A percentile compares a stretch with the other conserved stretches of the same genome.
phyloP scores from a whole-genome alignment of 1,284 basidiomycete species.

The Sporisorium graminicola region DNA sequence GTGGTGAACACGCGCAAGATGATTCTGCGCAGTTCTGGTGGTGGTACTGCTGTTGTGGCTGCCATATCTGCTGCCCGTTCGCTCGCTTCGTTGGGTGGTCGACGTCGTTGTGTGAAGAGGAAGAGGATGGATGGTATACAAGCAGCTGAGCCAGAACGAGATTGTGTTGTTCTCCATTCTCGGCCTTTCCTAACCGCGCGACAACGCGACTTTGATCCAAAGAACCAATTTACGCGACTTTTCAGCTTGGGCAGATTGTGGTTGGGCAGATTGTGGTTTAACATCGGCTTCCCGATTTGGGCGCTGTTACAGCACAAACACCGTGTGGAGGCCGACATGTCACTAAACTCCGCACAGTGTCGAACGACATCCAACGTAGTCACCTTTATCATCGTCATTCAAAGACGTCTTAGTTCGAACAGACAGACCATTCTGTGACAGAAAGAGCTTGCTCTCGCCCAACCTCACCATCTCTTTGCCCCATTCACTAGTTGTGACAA shows the following conservation, averaged over 20 bases:
- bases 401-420: too few species aligned
- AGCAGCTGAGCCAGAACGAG: neutral
- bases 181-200: neutral
- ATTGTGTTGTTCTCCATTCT: neutral
- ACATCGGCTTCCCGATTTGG: neutral
- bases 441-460: neutral
- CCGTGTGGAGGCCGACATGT: constrained; percentile 7
- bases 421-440: too few species aligned
- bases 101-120: neutral
- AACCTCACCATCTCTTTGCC: too few species aligned
- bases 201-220: too few species aligned
- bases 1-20: constrained; percentile 65
- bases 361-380: too few species aligned
- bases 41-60: constrained; percentile 9
- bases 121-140: neutral
- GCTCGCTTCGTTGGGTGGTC: too few species aligned
- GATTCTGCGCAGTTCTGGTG: constrained; percentile 59
- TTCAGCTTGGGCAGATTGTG: neutral
- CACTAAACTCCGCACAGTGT: neutral
- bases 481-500: too few species aligned
- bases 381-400: too few species aligned
- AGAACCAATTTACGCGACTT: constrained; percentile 33
- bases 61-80: neutral
- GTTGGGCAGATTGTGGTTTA: neutral
- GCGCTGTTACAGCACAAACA: neutral